phyloP scores from a whole-genome alignment of 208 protist genomes.

The Sergeia podlipaevii region DNA sequence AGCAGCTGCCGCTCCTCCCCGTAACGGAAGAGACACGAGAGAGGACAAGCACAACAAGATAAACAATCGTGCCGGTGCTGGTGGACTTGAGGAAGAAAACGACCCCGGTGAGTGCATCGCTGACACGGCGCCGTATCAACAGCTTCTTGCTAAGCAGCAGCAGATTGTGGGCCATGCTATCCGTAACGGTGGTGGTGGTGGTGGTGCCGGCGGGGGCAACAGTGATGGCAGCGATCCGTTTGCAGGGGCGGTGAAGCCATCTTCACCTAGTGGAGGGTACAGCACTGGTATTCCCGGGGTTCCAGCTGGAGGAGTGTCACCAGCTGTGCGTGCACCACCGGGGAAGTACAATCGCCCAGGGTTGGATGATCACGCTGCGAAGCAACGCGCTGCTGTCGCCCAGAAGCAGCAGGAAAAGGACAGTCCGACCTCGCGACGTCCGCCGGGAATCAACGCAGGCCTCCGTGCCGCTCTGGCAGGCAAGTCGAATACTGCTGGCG shows the following conservation, averaged over 20 bases:
- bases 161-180: not conserved
- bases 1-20: conserved; percentile 10
- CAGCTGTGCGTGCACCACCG: not conserved
- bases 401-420: not conserved
- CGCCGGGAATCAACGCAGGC: not conserved
- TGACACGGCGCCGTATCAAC: conserved; percentile 7
- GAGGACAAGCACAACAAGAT: not conserved
- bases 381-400: conserved; percentile 1
- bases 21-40: not conserved
- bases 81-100: not conserved
- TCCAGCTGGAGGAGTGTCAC: not conserved
- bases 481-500: not conserved
- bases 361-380: conserved; percentile 3
- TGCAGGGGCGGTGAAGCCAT: not conserved
- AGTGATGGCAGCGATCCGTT: conserved; percentile 8
- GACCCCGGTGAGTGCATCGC: too few species aligned
- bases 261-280: not conserved
- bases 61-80: not conserved
- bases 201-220: not conserved
- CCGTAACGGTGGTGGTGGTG: not conserved
- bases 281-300: not conserved
- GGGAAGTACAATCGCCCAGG: not conserved
- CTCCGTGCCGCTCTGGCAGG: not conserved
- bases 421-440: conserved; percentile 5
- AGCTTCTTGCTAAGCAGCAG: conserved; percentile 7